phyloP scores from a whole-genome alignment of 768 basidiomycete genomes.

The Crepidotus variabilis region DNA sequence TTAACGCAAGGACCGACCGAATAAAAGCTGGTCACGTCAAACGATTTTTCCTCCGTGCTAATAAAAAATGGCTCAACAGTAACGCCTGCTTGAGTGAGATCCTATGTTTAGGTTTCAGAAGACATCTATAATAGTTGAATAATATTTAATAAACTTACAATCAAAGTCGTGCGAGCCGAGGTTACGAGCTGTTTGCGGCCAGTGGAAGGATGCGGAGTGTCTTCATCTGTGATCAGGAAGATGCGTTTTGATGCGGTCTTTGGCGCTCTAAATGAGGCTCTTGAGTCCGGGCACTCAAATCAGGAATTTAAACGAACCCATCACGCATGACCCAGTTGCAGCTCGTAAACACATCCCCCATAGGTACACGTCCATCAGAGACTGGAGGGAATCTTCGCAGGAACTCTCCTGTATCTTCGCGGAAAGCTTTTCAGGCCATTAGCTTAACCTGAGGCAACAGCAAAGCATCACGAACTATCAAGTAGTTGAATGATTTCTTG shows the following conservation, averaged over 20 bases:
- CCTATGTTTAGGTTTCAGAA: conserved; percentile 39
- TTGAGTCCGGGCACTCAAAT: not conserved
- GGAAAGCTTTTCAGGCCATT: conserved; percentile 45
- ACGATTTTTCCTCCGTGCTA: conserved; percentile 58
- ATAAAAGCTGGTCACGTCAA: conserved; percentile 76
- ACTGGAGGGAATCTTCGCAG: conserved; percentile 62
- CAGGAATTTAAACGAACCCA: conserved; percentile 47
- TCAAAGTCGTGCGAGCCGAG: conserved; percentile 68
- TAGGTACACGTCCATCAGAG: conserved; percentile 56
- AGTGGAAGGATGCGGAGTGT: conserved; percentile 62
- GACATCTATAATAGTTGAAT: not conserved
- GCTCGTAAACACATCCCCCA: conserved; percentile 88
- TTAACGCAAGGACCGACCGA: conserved; percentile 43
- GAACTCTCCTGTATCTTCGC: conserved; percentile 58
- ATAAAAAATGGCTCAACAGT: conserved; percentile 90
- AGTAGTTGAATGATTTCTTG: conserved; percentile 74
- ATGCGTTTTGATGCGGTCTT: conserved; percentile 91
- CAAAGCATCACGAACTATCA: conserved; percentile 51
- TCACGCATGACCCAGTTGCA: conserved; percentile 89
- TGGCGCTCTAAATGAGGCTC: conserved; percentile 50
- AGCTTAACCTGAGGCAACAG: not conserved
- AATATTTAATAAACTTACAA: conserved; percentile 36
- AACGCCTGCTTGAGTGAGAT: conserved; percentile 75
- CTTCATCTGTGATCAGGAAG: conserved; percentile 90
- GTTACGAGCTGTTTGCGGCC: conserved; percentile 58